These are phyloP conservation scores for Fraxinus quadrangulata DNA, from an alignment of 257 asterid genomes.

Conservation along the genomic window DNA sequence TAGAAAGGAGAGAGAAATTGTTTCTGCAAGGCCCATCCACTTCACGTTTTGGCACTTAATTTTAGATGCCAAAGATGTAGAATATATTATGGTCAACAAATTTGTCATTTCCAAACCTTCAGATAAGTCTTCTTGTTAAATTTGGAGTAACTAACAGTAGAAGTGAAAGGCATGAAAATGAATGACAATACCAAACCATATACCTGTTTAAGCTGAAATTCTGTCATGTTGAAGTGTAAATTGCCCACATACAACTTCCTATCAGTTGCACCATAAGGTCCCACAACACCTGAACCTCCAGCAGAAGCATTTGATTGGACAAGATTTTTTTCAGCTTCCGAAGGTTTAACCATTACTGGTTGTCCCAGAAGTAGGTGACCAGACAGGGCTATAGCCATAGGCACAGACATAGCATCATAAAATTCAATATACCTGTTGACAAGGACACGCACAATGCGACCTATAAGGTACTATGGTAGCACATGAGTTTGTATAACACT, in stretches of 20 bases:
- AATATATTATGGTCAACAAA: no score
- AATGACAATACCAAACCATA: slow-evolving; percentile 5
- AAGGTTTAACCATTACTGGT: slow-evolving; percentile 98
- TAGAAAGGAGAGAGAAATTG: not conserved
- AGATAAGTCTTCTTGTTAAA: no score
- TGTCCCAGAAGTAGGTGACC: slow-evolving; percentile 95
- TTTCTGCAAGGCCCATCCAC: not conserved
- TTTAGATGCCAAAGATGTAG: no score
- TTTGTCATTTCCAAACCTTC: no score
- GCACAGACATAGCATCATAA: slow-evolving; percentile 95
- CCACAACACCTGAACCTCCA: slow-evolving; percentile 74
- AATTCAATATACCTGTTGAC: slow-evolving; percentile 87
- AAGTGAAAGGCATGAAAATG: not conserved
- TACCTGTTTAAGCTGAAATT: slow-evolving; percentile 93
- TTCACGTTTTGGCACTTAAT: not conserved
- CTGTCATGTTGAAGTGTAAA: slow-evolving; percentile 95
- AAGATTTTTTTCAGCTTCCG: slow-evolving; percentile 99
- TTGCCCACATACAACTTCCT: slow-evolving; percentile 94
- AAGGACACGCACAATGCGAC: not conserved
- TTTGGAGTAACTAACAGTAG: no score
- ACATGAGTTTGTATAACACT: not conserved
- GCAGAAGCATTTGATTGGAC: slow-evolving; percentile 84
- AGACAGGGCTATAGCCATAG: slow-evolving; percentile 94
- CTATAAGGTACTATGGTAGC: not conserved
- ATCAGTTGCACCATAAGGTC: slow-evolving; percentile 92